Evolutionary conservation across 1,284 basidiomycete genomes (phyloP).

Genomic region (Tetrapyrgos nigripes): DNA sequence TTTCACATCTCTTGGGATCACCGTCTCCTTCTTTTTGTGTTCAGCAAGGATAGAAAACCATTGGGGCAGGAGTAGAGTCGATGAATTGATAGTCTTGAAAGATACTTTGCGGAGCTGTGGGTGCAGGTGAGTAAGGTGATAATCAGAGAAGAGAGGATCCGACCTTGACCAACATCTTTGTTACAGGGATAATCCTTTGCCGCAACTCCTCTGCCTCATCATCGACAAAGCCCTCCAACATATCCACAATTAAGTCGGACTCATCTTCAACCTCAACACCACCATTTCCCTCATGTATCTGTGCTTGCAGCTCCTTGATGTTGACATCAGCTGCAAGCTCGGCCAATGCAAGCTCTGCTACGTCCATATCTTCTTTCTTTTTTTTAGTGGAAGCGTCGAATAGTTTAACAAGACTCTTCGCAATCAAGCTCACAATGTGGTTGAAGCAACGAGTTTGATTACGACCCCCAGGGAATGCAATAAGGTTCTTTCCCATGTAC

Average conservation of each 20-base stretch:
- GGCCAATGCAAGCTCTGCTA: background rate
- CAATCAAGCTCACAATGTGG: background rate
- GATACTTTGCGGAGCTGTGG: slow-evolving; percentile 14
- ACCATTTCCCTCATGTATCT: background rate
- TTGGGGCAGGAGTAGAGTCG: slow-evolving; percentile 35
- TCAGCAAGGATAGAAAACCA: slow-evolving; percentile 30
- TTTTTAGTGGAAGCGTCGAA: background rate
- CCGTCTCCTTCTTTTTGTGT: slow-evolving; percentile 13
- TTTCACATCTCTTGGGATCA: slow-evolving; percentile 21
- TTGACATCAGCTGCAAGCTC: background rate
- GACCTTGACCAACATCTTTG: background rate
- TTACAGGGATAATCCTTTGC: background rate
- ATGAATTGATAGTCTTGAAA: slow-evolving; percentile 35
- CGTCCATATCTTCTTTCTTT: background rate
- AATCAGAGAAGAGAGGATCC: background rate
- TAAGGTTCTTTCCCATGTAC: slow-evolving; percentile 25
- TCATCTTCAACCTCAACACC: background rate
- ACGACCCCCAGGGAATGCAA: background rate
- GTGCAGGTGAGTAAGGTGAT: background rate
- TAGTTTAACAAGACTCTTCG: background rate
- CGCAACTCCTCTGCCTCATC: slow-evolving; percentile 11
- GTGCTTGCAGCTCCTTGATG: no score
- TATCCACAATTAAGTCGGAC: slow-evolving; percentile 11
- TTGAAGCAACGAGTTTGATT: background rate
- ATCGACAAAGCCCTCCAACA: slow-evolving; percentile 14